phyloP scores from a whole-genome alignment of 805 yeast species.

The Novakomyces olei region DNA sequence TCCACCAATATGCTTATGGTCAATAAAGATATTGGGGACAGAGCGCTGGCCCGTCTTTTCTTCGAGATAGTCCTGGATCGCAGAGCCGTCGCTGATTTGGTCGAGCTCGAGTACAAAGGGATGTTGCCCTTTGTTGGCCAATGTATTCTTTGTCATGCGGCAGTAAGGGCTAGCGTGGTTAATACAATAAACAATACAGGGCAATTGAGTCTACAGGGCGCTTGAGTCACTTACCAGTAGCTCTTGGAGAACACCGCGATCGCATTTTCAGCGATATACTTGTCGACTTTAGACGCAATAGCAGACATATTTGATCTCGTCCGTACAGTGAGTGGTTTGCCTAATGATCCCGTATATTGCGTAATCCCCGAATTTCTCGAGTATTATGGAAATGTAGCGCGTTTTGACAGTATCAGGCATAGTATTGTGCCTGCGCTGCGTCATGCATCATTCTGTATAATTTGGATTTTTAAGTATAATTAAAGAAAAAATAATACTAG shows the following conservation, averaged over 20 bases:
- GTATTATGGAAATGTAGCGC: too few relatives aligned
- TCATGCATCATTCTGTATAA: too few relatives aligned
- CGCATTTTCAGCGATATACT: constrained; percentile 3
- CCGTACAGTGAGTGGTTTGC: too few relatives aligned
- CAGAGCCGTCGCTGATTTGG: constrained; percentile 23
- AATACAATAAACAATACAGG: background rate
- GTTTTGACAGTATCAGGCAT: too few relatives aligned
- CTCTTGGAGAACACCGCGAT: constrained; percentile 4
- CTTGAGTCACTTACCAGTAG: constrained; percentile 2
- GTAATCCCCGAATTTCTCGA: too few relatives aligned
- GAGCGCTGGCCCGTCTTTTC: constrained; percentile 76
- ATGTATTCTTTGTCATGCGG: constrained; percentile 25
- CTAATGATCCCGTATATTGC: too few relatives aligned
- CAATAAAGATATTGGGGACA: constrained; percentile 80
- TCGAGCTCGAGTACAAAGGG: constrained; percentile 19
- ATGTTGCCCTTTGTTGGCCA: constrained; percentile 20
- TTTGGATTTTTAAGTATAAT: too few relatives aligned
- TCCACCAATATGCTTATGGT: constrained; percentile 79
- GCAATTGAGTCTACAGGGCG: background rate
- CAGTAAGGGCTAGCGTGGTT: constrained; percentile 12
- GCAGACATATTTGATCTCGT: too few relatives aligned
- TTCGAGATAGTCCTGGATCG: constrained; percentile 39
- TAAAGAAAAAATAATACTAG: too few relatives aligned
- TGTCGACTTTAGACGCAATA: too few relatives aligned
- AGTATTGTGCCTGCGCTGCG: too few relatives aligned